Percentiles rank a stretch among this genome's conserved stretches.
These are phyloP conservation scores for Capsella bursapastoris DNA, from an alignment of 345 rosid species.

Conservation along the genomic window DNA sequence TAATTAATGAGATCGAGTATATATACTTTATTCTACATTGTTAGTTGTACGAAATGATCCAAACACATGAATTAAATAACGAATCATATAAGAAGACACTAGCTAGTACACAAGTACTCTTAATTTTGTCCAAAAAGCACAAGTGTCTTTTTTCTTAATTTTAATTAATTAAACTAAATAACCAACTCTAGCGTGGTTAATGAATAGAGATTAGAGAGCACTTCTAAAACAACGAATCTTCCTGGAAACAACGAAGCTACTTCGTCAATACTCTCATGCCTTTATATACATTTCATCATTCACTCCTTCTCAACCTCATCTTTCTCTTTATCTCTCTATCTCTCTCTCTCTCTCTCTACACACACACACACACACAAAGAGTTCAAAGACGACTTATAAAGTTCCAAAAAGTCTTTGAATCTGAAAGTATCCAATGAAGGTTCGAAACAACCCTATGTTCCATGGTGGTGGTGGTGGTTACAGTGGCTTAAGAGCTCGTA, in stretches of 20 bases:
- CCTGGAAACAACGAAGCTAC: constrained; percentile 25
- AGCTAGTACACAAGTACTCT: constrained; percentile 9
- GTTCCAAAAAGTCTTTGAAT: not conserved
- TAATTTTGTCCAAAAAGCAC: not conserved
- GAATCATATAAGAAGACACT: constrained; percentile 3
- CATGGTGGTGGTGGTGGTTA: constrained; percentile 37
- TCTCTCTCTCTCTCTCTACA: not conserved
- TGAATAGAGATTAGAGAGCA: constrained; percentile 1
- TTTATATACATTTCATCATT: not conserved
- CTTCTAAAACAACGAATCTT: constrained; percentile 29
- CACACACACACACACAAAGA: not conserved
- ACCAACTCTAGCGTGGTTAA: constrained; percentile 29
- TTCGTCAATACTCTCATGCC: constrained; percentile 3
- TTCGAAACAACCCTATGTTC: constrained; percentile 44
- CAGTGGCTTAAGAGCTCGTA: constrained; percentile 41
- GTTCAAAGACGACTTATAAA: not conserved
- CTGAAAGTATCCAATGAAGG: constrained; percentile 36
- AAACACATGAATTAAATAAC: not conserved
- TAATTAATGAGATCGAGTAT: not conserved
- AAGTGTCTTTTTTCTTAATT: not conserved
- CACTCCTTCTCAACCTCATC: not conserved
- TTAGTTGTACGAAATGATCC: constrained; percentile 23
- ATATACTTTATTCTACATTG: not conserved
- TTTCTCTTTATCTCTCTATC: constrained; percentile 4
- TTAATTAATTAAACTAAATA: not conserved